phyloP scores from a whole-genome alignment of 2,329 filamentous ascomycete species.

The Trichoderma oligosporum region DNA sequence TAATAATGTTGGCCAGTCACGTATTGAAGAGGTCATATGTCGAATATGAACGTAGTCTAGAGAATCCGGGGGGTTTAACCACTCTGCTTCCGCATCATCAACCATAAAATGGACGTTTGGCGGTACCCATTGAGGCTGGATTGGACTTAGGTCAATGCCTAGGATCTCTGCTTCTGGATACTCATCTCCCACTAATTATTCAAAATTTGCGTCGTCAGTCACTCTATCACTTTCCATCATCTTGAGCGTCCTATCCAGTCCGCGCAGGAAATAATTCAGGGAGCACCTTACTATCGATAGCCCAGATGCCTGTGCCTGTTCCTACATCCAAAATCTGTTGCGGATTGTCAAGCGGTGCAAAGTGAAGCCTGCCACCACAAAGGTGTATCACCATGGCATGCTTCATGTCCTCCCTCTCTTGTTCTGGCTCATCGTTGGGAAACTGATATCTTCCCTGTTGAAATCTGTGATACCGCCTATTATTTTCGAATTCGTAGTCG shows the following conservation, averaged over 20 bases:
- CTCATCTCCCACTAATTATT: constrained; percentile 38
- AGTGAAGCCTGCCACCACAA: constrained; percentile 37
- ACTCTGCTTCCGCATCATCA: constrained; percentile 37
- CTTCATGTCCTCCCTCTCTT: constrained; percentile 43
- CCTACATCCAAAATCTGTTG: constrained; percentile 42
- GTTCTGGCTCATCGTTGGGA: constrained; percentile 44
- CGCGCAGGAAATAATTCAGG: background rate
- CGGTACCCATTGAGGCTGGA: constrained; percentile 33
- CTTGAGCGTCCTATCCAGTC: background rate
- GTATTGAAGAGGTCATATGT: constrained; percentile 29
- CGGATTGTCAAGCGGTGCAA: constrained; percentile 39
- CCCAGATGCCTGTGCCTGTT: constrained; percentile 39
- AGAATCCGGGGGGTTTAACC: constrained; percentile 38
- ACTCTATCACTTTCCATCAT: background rate
- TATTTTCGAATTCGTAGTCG: constrained; percentile 42
- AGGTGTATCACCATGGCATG: constrained; percentile 38
- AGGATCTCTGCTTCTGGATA: constrained; percentile 38
- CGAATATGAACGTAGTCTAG: constrained; percentile 35
- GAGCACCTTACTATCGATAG: constrained; percentile 38
- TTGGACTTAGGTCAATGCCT: constrained; percentile 40
- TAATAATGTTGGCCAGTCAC: constrained; percentile 27
- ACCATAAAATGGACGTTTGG: constrained; percentile 38
- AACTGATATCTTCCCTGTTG: constrained; percentile 38
- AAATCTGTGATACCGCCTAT: constrained; percentile 41
- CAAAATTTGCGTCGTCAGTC: background rate